phyloP scores from a whole-genome alignment of 2,329 filamentous ascomycete species.

The Hypoxylon sp. region DNA sequence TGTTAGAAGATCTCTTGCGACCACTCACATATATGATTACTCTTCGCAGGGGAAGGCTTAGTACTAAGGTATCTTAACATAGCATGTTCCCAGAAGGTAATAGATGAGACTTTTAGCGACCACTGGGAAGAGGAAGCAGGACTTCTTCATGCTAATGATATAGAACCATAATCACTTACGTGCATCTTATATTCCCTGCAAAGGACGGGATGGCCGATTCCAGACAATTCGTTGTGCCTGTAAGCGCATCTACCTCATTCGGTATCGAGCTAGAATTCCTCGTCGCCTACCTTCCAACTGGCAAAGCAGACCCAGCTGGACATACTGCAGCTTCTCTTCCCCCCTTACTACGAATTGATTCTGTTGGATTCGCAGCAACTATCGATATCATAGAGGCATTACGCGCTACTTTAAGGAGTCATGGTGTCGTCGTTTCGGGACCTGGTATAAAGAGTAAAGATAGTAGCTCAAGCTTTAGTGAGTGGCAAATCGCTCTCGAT shows the following conservation, averaged over 20 bases:
- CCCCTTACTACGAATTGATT: slow-evolving; percentile 38
- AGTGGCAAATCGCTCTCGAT: slow-evolving; percentile 34
- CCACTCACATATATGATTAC: too few species aligned
- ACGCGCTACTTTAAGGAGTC: slow-evolving; percentile 25
- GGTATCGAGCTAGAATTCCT: slow-evolving; percentile 45
- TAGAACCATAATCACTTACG: too few species aligned
- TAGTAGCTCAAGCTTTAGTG: too few species aligned
- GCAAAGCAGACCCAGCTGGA: slow-evolving; percentile 38
- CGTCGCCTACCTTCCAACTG: slow-evolving; percentile 32
- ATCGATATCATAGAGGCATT: slow-evolving; percentile 13
- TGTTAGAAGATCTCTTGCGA: neutral
- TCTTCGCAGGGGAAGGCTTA: too few species aligned
- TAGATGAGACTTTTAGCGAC: neutral
- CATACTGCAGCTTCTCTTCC: slow-evolving; percentile 32
- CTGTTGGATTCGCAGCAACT: too few species aligned
- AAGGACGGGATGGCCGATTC: slow-evolving; percentile 14
- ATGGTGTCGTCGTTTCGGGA: slow-evolving; percentile 30
- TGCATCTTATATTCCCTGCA: too few species aligned
- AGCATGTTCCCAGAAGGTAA: neutral
- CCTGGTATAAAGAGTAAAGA: neutral
- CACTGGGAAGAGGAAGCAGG: neutral
- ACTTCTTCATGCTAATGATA: slow-evolving; percentile 3
- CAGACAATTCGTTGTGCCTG: slow-evolving; percentile 29
- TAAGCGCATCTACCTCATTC: slow-evolving; percentile 38
- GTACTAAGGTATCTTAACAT: too few species aligned